Conservation (phyloP, 805 yeast genomes). For the Kluyveromyces starmeri region DNA sequence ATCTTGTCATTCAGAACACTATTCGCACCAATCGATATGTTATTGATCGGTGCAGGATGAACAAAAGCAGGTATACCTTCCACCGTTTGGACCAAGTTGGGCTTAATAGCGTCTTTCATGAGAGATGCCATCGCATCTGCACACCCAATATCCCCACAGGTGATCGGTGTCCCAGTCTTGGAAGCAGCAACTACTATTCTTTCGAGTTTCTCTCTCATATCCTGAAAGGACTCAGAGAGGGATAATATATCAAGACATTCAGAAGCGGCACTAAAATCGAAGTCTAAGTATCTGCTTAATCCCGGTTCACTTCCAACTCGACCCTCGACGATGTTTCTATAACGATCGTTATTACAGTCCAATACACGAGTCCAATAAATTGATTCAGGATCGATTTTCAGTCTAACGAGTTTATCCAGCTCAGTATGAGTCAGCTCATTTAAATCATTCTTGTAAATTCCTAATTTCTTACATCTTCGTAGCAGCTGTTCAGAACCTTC, state of each 20-base stretch:
- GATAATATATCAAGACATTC: conserved; percentile 84
- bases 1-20: conserved; percentile 89
- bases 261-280: conserved; percentile 78
- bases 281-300: conserved; percentile 62
- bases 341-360: conserved; percentile 73
- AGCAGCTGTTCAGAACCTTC: conserved; percentile 63
- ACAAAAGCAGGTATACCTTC: conserved; percentile 97
- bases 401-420: conserved; percentile 50
- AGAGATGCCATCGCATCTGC: conserved; percentile 97
- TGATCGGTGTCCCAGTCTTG: conserved; percentile 59
- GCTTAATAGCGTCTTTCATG: conserved; percentile 92
- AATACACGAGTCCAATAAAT: conserved; percentile 80
- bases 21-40: conserved; percentile 93
- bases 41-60: conserved; percentile 98
- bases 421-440: conserved; percentile 66
- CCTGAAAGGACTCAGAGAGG: conserved; percentile 57
- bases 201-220: conserved; percentile 67
- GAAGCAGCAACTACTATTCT: conserved; percentile 67
- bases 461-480: conserved; percentile 56
- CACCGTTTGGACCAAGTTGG: conserved; percentile 92
- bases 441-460: conserved; percentile 64
- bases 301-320: conserved; percentile 78
- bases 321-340: conserved; percentile 71
- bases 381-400: conserved; percentile 70
- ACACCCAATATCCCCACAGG: conserved; percentile 83